Base-by-base conservation (phyloP, 805 yeast species). In the Danielia reshetovae region DNA sequence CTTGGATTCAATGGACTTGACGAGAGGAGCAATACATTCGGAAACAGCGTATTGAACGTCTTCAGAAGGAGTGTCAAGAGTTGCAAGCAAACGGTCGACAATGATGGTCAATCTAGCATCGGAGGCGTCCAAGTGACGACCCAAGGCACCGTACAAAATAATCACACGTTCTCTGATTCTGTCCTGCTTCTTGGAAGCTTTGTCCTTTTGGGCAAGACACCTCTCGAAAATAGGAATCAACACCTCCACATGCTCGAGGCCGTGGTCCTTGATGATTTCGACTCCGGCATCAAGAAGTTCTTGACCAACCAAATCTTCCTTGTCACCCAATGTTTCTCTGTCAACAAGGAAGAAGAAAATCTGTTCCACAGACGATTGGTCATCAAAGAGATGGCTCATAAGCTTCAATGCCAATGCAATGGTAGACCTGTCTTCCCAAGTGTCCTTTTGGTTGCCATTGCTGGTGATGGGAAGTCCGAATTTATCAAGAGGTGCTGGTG, bases 241-340 rank as follows among this genome's bases (percentile, higher is more conserved):
- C 2, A 65, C 61, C 53, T 87, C 95, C n/a, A 88, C 81, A 36
- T 72, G 68, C 4, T 60, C 52, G 15, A 74, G 68, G 14, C 96
- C 97, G 45, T 80, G 82, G 1, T 55, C 51, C 27, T 79, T 72
- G 34, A 93, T 77, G 22, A 86, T 69, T 26, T 72, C 77, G 38
- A 85, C 70, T 32, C 96, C 97, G n/a, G 96, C 93, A 36, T 83
- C 90, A 51, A 86, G 88, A 55, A 88, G 71, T 52, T 85, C 94
- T 42, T 79, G 84, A 34, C 93, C 75, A 4, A 87, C 96, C 33
- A 75, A 59, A 0, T 73, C 62, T 39, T 85, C 84, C 38, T 73
- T 70, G 53, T 89, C 97, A 18, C 86, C 88, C 27, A 88, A 65
- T 1, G 90, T 85, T 29, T 73, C 71, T 31, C 70, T 75, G 12